A percentile compares a stretch with the other conserved stretches of the same genome.
Evolutionary conservation across 1,139 yeast genomes (phyloP).

Genomic region (Hanseniaspora gamundiae): DNA sequence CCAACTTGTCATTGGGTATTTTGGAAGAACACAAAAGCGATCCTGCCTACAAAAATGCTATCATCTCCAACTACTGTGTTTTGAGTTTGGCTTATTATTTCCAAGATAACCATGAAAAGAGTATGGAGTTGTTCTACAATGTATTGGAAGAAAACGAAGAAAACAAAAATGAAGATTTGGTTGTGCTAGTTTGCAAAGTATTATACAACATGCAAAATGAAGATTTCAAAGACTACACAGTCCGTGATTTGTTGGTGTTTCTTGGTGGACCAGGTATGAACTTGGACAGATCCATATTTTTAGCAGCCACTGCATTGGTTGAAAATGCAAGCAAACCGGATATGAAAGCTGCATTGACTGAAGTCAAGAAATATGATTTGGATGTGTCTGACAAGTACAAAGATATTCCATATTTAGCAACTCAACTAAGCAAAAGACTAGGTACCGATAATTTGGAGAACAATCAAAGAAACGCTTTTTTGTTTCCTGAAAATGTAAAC

Average conservation of each 20-base stretch:
- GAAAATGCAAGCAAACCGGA: constrained; percentile 35
- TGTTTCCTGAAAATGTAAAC: constrained; percentile 57
- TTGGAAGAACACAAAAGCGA: constrained; percentile 28
- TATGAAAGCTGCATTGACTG: constrained; percentile 51
- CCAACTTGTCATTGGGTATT: constrained; percentile 45
- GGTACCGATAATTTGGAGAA: constrained; percentile 11
- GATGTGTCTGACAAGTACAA: constrained; percentile 40
- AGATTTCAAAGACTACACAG: constrained; percentile 71
- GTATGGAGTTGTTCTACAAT: constrained; percentile 53
- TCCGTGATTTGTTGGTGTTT: constrained; percentile 55
- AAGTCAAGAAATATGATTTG: constrained; percentile 42
- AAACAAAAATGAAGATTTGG: constrained; percentile 39
- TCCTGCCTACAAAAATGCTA: constrained; percentile 22
- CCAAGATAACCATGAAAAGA: constrained; percentile 43
- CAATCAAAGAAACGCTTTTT: constrained; percentile 47
- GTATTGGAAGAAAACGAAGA: constrained; percentile 46
- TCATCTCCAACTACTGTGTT: constrained; percentile 51
- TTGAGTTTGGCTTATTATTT: constrained; percentile 63
- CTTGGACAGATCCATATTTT: constrained; percentile 50
- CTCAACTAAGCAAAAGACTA: constrained; percentile 35
- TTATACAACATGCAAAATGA: constrained; percentile 60
- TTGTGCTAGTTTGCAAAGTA: constrained; percentile 65
- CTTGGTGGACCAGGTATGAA: constrained; percentile 56
- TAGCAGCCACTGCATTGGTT: constrained; percentile 74
- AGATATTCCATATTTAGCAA: constrained; percentile 48